Percentiles rank a stretch among this genome's conserved stretches.
These are phyloP conservation scores for Sporothrix schenckii DNA, from an alignment of 2,329 filamentous ascomycete species.

Conservation along the genomic window DNA sequence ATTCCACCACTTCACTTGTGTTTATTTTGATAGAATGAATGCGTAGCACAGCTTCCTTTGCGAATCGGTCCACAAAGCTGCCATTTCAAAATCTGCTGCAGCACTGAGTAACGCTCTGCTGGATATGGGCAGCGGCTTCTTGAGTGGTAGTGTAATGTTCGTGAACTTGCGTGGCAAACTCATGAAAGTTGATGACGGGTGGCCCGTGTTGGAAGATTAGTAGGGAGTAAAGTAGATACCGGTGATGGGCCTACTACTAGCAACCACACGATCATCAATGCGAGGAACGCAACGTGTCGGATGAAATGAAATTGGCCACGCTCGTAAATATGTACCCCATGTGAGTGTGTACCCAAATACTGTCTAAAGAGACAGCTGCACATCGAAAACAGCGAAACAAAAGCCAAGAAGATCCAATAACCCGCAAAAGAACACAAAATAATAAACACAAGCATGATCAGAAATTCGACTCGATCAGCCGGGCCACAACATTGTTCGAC, in stretches of 20 bases:
- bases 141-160: background rate
- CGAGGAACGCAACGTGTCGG: slow-evolving; percentile 9
- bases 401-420: background rate
- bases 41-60: background rate
- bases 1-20: background rate
- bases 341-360: background rate
- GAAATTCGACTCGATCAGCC: slow-evolving; percentile 49
- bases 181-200: background rate
- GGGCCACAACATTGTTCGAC: slow-evolving; percentile 47
- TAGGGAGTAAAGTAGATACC: slow-evolving; percentile 7
- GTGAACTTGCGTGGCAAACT: background rate
- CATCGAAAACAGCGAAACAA: background rate
- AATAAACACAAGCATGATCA: slow-evolving; percentile 27
- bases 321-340: background rate
- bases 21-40: background rate
- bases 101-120: background rate
- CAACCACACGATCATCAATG: background rate
- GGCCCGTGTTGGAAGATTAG: slow-evolving; percentile 20
- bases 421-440: background rate
- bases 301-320: background rate
- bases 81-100: background rate
- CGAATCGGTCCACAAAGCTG: background rate
- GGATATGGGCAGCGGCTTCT: background rate
- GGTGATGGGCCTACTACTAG: background rate
- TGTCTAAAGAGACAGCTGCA: background rate